Evolutionary conservation across 2,329 filamentous ascomycete genomes (phyloP).

Genomic region (Ambrosiella beaveri): DNA sequence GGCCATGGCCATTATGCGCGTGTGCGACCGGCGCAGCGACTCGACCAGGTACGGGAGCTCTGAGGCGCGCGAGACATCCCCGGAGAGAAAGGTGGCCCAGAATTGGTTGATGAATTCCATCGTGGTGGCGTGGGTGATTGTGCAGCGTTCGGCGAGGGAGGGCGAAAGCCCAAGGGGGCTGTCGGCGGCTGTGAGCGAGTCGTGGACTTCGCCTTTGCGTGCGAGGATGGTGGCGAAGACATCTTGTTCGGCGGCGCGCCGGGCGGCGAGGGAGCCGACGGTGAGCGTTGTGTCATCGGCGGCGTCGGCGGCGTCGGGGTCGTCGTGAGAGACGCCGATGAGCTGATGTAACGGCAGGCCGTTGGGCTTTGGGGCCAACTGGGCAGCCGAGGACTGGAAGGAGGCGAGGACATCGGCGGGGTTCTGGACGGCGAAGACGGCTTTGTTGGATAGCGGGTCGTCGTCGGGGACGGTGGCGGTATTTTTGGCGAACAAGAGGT

Average conservation of each 20-base stretch:
- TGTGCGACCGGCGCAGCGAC: slow-evolving; percentile 58
- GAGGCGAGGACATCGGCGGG: slow-evolving; percentile 49
- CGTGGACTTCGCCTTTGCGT: slow-evolving; percentile 41
- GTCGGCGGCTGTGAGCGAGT: slow-evolving; percentile 27
- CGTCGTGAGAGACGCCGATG: slow-evolving; percentile 54
- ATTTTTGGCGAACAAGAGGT: slow-evolving; percentile 55
- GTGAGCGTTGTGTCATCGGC: slow-evolving; percentile 24
- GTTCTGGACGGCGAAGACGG: slow-evolving; percentile 50
- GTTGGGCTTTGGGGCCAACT: slow-evolving; percentile 24
- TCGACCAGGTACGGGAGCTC: slow-evolving; percentile 73
- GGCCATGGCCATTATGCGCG: slow-evolving; percentile 66
- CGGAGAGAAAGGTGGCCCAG: slow-evolving; percentile 82
- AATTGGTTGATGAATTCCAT: slow-evolving; percentile 96
- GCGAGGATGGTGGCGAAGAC: slow-evolving; percentile 48
- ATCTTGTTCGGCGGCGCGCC: slow-evolving; percentile 47
- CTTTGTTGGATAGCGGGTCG: slow-evolving; percentile 26
- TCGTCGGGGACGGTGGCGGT: slow-evolving; percentile 21
- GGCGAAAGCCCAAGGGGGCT: slow-evolving; percentile 37
- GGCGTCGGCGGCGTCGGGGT: slow-evolving; percentile 31
- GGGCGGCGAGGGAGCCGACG: slow-evolving; percentile 52
- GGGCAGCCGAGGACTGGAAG: slow-evolving; percentile 38
- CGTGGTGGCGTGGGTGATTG: slow-evolving; percentile 72
- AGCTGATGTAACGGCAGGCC: slow-evolving; percentile 43
- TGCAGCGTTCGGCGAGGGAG: slow-evolving; percentile 40
- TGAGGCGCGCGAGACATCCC: slow-evolving; percentile 59